Evolutionary conservation across 345 rosid species (phyloP).

Genomic region (Ricinus communis): DNA sequence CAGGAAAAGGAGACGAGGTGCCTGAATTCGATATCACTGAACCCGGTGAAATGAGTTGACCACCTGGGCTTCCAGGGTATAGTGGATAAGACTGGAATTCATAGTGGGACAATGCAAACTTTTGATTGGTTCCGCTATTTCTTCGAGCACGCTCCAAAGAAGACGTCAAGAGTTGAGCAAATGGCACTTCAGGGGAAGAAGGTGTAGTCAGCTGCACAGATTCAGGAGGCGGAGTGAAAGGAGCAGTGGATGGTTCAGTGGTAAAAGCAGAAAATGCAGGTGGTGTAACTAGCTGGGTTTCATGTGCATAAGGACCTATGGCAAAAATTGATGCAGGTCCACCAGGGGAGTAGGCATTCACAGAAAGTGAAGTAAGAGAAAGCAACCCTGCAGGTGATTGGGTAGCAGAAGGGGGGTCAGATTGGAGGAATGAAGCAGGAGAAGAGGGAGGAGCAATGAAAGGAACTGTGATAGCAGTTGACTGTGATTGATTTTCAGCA

Average conservation of each 20-base stretch:
- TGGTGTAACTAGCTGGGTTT: conserved; percentile 94
- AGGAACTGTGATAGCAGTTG: conserved; percentile 53
- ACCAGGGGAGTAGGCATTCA: conserved; percentile 54
- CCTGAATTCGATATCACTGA: conserved; percentile 79
- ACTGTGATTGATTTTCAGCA: conserved; percentile 40
- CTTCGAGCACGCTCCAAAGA: conserved; percentile 81
- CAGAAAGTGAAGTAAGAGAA: conserved; percentile 53
- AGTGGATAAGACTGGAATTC: conserved; percentile 62
- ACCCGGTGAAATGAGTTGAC: conserved; percentile 77
- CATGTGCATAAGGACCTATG: conserved; percentile 89
- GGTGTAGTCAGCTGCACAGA: conserved; percentile 81
- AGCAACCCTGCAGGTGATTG: conserved; percentile 71
- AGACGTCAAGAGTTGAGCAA: conserved; percentile 83
- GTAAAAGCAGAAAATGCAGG: conserved; percentile 88
- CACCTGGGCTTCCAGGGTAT: conserved; percentile 84
- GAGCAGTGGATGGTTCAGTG: conserved; percentile 91
- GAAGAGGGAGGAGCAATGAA: conserved; percentile 96
- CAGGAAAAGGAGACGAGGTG: conserved; percentile 84
- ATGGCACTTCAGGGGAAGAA: conserved; percentile 96
- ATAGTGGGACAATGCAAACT: conserved; percentile 61
- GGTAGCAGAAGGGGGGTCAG: conserved; percentile 76
- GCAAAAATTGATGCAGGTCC: conserved; percentile 76
- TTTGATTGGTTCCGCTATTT: conserved; percentile 52
- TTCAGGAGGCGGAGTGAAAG: conserved; percentile 90
- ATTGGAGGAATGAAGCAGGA: conserved; percentile 84